Conservation (phyloP, 2,329 filamentous ascomycete genomes). For the Trichophaea hybrida region DNA sequence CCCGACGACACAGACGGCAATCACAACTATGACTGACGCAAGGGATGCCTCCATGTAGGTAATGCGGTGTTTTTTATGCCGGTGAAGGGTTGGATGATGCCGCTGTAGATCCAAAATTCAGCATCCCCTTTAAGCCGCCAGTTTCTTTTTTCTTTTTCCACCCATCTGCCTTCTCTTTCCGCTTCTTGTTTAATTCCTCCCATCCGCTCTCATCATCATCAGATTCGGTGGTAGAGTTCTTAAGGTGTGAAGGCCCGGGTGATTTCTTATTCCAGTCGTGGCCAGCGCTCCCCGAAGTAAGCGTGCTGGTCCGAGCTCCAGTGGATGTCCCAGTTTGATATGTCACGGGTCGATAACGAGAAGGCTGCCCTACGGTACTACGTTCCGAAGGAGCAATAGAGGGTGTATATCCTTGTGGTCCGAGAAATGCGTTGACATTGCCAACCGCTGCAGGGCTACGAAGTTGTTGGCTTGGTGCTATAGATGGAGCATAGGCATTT, state of each 20-base stretch:
- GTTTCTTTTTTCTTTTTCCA: conserved; percentile 49
- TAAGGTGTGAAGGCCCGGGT: conserved; percentile 29
- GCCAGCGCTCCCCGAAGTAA: conserved; percentile 30
- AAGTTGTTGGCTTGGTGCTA: conserved; percentile 28
- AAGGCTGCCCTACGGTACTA: conserved; percentile 80
- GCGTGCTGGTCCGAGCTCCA: conserved; percentile 34
- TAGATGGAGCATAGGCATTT: conserved; percentile 39
- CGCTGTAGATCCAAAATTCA: conserved; percentile 31
- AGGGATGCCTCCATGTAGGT: neutral
- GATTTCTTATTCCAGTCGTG: conserved; percentile 29
- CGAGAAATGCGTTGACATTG: conserved; percentile 13
- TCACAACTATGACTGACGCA: neutral
- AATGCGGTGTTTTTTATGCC: neutral
- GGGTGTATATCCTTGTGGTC: conserved; percentile 51
- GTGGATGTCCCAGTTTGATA: conserved; percentile 31
- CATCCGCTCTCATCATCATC: conserved; percentile 54
- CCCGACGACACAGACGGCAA: conserved; percentile 22
- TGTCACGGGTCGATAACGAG: conserved; percentile 80
- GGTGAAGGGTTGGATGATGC: conserved; percentile 5
- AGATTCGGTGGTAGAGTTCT: conserved; percentile 33
- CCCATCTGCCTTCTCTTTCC: conserved; percentile 51
- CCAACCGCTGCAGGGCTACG: conserved; percentile 14
- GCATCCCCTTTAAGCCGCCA: conserved; percentile 22
- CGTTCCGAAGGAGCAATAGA: conserved; percentile 93
- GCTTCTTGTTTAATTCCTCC: conserved; percentile 55